Conservation (phyloP, 2,329 filamentous ascomycete genomes). For the Furcasterigmium sp. region DNA sequence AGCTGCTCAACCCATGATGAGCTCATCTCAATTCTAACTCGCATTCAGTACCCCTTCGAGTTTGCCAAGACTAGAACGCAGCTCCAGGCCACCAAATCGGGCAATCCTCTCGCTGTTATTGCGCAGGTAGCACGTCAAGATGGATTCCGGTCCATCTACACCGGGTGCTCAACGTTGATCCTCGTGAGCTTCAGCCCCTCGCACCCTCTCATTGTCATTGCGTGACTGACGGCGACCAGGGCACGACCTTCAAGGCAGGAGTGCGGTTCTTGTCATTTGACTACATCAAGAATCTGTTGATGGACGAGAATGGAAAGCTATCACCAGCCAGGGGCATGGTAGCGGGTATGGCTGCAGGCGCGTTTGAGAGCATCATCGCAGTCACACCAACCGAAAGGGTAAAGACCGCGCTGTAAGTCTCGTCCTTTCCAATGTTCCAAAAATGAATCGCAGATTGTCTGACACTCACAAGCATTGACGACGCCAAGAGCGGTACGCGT, state of each 20-base stretch:
- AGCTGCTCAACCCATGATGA: not conserved
- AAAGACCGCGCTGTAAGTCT: constrained; percentile 53
- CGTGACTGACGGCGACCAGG: constrained; percentile 19
- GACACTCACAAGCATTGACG: constrained; percentile 23
- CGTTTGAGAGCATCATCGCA: constrained; percentile 56
- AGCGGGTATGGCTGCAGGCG: constrained; percentile 59
- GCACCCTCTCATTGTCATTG: not conserved
- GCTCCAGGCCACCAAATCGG: constrained; percentile 32
- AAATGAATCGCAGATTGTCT: too few species aligned
- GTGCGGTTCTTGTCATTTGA: constrained; percentile 64
- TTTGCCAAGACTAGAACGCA: constrained; percentile 63
- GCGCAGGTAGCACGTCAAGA: constrained; percentile 47
- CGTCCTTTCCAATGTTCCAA: not conserved
- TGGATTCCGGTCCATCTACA: constrained; percentile 54
- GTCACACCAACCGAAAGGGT: constrained; percentile 65
- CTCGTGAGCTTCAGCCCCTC: constrained; percentile 22
- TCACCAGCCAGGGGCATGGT: constrained; percentile 51
- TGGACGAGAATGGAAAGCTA: constrained; percentile 51
- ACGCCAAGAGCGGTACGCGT: constrained; percentile 22
- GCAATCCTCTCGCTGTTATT: constrained; percentile 55
- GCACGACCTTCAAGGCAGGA: constrained; percentile 58
- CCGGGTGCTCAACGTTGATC: constrained; percentile 56
- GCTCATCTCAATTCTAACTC: too few species aligned
- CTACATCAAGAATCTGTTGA: constrained; percentile 52
- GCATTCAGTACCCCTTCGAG: constrained; percentile 56